phyloP scores from a whole-genome alignment of 495 filamentous ascomycete genomes.

The Penicillium turbatum region DNA sequence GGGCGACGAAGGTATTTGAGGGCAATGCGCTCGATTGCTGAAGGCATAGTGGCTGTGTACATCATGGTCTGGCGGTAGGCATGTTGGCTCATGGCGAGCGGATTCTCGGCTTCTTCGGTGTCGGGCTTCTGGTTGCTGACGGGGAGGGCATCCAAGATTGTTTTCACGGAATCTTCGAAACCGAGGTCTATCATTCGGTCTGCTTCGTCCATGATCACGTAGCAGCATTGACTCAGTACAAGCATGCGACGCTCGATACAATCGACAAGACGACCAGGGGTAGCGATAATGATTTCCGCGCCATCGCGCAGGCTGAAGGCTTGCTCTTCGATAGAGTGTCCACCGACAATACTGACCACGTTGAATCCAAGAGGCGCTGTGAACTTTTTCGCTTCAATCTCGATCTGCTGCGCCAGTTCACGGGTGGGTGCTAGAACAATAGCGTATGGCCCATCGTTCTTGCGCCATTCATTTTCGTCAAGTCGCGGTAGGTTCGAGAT shows the following conservation, averaged over 20 bases:
- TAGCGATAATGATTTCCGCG: constrained; percentile 98
- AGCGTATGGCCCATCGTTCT: constrained; percentile 94
- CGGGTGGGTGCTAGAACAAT: constrained; percentile 97
- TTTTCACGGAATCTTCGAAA: constrained; percentile 96
- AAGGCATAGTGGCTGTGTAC: constrained; percentile 99
- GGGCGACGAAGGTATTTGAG: constrained; percentile 92
- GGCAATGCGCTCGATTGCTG: constrained; percentile 90
- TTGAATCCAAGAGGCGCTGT: constrained; percentile 88
- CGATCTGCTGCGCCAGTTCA: constrained; percentile 97
- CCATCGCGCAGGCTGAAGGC: constrained; percentile 89
- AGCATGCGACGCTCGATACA: constrained; percentile 91
- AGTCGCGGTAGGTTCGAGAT: constrained; percentile 87
- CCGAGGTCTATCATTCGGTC: constrained; percentile 99
- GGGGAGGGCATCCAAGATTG: constrained; percentile 95
- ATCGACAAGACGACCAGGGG: constrained; percentile 93
- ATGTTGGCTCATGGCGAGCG: constrained; percentile 76
- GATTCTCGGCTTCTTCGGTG: constrained; percentile 87
- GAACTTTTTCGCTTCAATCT: constrained; percentile 91
- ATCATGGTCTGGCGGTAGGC: constrained; percentile 99
- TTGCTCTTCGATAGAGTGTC: constrained; percentile 93
- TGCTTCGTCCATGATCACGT: constrained; percentile 98
- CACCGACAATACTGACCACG: constrained; percentile 95
- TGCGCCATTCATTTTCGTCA: constrained; percentile 69
- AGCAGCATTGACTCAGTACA: constrained; percentile 93
- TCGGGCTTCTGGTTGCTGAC: constrained; percentile 96